Percentiles rank a stretch among this genome's conserved stretches.
phyloP scores from a whole-genome alignment of 768 basidiomycete genomes.

The Ramaria rubella region DNA sequence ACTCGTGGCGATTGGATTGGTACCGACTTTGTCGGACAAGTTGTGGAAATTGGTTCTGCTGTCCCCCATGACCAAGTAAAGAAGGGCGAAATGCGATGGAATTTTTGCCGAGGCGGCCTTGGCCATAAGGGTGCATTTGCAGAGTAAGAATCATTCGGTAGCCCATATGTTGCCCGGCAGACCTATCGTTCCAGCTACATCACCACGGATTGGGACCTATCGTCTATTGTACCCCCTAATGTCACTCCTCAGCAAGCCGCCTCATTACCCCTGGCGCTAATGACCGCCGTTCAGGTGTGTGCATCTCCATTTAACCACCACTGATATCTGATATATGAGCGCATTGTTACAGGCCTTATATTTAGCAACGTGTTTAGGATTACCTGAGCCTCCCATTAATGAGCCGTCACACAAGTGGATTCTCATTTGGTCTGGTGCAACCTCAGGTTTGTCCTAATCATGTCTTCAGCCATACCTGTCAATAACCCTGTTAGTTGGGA shows the following conservation, averaged over 20 bases:
- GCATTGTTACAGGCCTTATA: neutral
- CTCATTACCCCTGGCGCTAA: neutral
- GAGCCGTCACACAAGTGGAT: neutral
- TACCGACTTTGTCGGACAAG: constrained; percentile 3
- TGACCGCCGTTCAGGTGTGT: neutral
- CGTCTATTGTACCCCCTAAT: neutral
- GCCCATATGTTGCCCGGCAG: neutral
- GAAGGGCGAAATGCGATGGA: constrained; percentile 4
- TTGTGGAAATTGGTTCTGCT: constrained; percentile 1
- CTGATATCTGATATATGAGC: neutral
- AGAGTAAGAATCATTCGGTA: neutral
- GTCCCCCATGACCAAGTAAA: constrained; percentile 3
- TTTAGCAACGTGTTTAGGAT: neutral
- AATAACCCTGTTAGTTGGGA: too few species aligned
- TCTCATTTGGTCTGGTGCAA: neutral
- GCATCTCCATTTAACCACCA: neutral
- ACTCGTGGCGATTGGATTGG: neutral
- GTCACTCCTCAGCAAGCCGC: neutral
- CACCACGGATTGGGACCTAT: neutral
- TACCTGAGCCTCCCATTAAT: neutral
- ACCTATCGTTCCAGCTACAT: neutral
- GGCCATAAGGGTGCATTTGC: constrained; percentile 3
- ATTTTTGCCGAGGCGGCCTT: neutral
- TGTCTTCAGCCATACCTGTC: too few species aligned
- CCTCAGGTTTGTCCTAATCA: neutral